Evolutionary conservation across 164 flowering plant genomes (phyloP).

Genomic region (Echeveria elegans): DNA sequence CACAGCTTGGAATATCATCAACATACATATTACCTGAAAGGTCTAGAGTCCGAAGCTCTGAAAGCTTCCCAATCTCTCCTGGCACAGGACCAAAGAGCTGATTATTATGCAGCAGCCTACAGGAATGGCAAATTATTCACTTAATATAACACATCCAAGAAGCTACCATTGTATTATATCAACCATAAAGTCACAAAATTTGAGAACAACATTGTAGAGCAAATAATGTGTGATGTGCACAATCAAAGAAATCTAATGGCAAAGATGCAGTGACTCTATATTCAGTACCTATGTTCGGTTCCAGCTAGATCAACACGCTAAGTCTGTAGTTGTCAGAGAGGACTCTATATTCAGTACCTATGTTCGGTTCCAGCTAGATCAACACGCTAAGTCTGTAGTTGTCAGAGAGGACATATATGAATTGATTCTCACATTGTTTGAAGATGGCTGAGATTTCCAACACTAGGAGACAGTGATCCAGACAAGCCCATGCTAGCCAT

Average conservation of each 20-base stretch:
- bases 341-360: too few species aligned
- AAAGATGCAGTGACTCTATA: neutral
- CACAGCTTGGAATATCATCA: constrained; percentile 77
- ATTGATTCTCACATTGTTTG: constrained; percentile 50
- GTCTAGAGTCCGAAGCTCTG: constrained; percentile 71
- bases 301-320: neutral
- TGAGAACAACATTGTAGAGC: neutral
- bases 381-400: neutral
- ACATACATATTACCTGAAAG: constrained; percentile 71
- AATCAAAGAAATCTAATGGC: neutral
- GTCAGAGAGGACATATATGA: neutral
- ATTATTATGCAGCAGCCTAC: constrained; percentile 87
- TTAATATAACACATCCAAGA: neutral
- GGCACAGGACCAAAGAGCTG: constrained; percentile 68
- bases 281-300: neutral
- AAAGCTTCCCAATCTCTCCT: constrained; percentile 69
- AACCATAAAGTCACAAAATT: neutral
- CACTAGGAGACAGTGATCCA: constrained; percentile 67
- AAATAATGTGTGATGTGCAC: neutral
- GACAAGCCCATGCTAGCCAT: constrained; percentile 71
- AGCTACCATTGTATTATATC: neutral
- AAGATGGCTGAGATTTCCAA: constrained; percentile 81
- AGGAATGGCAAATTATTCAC: neutral
- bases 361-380: neutral
- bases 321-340: neutral